Evolutionary conservation across 2,329 filamentous ascomycete genomes (phyloP).

Genomic region (Colletotrichum eleusines): DNA sequence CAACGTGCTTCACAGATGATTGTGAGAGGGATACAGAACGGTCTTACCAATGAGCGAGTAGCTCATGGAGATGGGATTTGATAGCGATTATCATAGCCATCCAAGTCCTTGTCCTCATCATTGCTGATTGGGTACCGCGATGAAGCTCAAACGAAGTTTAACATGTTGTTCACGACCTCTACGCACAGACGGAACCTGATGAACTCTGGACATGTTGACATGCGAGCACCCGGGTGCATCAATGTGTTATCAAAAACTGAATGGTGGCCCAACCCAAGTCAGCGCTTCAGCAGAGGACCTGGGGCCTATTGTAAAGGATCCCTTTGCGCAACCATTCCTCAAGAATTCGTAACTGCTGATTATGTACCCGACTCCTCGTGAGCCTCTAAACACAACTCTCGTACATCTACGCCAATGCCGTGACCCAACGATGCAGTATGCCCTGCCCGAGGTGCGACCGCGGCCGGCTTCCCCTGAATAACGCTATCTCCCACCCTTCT

Average conservation of each 20-base stretch:
- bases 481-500: conserved; percentile 1
- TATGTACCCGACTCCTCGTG: conserved; percentile 22
- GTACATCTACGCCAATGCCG: conserved; percentile 22
- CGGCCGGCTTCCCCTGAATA: neutral
- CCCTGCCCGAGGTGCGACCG: neutral
- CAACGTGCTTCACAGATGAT: neutral
- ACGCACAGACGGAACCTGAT: neutral
- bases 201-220: neutral
- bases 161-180: neutral
- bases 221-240: neutral
- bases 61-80: neutral
- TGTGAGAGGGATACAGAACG: neutral
- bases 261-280: neutral
- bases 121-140: neutral
- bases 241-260: neutral
- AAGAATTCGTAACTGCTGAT: conserved; percentile 21
- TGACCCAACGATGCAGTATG: neutral
- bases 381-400: conserved; percentile 29
- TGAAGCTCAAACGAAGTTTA: neutral
- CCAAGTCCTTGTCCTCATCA: no score
- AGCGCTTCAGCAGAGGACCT: neutral
- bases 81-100: neutral
- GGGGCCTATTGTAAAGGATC: neutral
- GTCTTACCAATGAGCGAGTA: neutral
- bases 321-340: neutral